Conservation (phyloP, 2,329 filamentous ascomycete species). For the Passalora sequoiae region DNA sequence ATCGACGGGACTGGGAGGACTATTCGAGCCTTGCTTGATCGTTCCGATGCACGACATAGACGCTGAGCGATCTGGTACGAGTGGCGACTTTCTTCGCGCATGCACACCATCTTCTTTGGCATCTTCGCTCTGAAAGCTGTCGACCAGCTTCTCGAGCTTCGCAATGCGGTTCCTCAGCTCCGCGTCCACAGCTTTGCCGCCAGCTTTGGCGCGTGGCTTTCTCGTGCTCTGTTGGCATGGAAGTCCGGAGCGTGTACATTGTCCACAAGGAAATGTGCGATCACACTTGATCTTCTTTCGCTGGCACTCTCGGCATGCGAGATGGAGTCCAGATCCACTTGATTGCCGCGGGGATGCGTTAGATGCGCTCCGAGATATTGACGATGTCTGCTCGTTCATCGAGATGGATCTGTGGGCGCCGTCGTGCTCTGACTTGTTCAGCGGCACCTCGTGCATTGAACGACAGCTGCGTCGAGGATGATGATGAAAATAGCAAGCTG, state of each 20-base stretch:
- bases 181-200: conserved; percentile 19
- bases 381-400: neutral
- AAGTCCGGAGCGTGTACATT: conserved; percentile 16
- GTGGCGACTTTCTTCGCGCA: neutral
- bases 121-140: conserved; percentile 20
- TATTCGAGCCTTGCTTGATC: conserved; percentile 1
- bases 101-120: conserved; percentile 6
- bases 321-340: conserved; percentile 6
- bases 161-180: conserved; percentile 20
- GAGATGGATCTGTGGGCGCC: neutral
- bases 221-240: conserved; percentile 16
- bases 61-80: no score
- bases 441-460: neutral
- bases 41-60: neutral
- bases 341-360: neutral
- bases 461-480: neutral
- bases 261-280: conserved; percentile 19
- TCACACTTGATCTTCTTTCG: conserved; percentile 23
- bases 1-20: conserved; percentile 10
- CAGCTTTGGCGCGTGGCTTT: conserved; percentile 21
- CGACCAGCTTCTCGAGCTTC: conserved; percentile 23
- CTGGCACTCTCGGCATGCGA: conserved; percentile 20
- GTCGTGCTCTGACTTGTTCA: neutral
- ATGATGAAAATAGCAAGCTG: no score
- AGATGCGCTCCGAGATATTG: neutral